Conservation (phyloP, 2,329 filamentous ascomycete species). For the Emergomyces orientalis region DNA sequence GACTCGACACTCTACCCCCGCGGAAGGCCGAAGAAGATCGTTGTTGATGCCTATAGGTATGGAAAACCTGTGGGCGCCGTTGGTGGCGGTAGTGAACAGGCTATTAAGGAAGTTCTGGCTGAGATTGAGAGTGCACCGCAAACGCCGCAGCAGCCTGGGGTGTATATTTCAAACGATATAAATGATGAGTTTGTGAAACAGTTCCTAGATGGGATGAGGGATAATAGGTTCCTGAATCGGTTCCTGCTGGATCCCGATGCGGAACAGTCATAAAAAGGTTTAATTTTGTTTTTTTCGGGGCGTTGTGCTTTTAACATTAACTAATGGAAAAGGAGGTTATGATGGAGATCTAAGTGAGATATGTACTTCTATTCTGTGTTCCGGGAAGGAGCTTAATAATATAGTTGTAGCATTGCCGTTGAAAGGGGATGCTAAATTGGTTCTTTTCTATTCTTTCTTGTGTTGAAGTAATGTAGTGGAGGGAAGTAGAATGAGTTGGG, state of each 20-base stretch:
- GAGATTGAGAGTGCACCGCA: neutral
- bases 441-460: no score
- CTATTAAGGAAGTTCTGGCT: constrained; percentile 30
- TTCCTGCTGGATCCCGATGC: constrained; percentile 47
- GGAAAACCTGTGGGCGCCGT: constrained; percentile 60
- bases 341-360: no score
- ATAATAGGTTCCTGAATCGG: constrained; percentile 57
- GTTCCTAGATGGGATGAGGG: constrained; percentile 51
- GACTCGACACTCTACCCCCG: constrained; percentile 49
- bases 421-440: no score
- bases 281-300: neutral
- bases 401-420: no score
- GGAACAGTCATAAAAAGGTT: neutral
- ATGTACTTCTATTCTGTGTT: no score
- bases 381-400: no score
- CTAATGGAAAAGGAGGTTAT: no score
- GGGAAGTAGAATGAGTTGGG: neutral
- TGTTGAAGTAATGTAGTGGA: neutral
- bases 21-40: constrained; percentile 54
- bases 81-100: constrained; percentile 35
- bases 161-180: constrained; percentile 25
- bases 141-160: constrained; percentile 19
- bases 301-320: no score
- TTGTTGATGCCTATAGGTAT: constrained; percentile 55
- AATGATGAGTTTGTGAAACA: constrained; percentile 34